phyloP scores from a whole-genome alignment of 192 early-diverging fungal genomes.

The Backusella parvicylindrica region DNA sequence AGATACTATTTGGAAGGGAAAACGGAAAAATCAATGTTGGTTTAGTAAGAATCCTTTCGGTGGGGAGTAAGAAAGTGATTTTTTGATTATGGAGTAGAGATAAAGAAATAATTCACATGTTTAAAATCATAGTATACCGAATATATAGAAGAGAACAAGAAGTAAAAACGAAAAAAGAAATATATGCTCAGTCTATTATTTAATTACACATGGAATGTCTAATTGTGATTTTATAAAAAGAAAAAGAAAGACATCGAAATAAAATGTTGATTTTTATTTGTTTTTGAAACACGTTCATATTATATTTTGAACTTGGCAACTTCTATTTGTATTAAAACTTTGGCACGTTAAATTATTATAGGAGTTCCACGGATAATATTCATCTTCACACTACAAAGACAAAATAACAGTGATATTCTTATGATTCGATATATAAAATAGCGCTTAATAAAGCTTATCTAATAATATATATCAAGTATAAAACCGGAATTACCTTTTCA shows the following conservation, averaged over 20 bases:
- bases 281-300: neutral
- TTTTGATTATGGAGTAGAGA: neutral
- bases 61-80: neutral
- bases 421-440: too few relatives aligned
- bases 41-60: neutral
- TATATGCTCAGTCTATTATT: neutral
- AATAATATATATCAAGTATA: neutral
- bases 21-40: neutral
- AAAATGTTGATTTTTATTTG: neutral
- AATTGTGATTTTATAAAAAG: constrained; percentile 1
- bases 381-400: neutral
- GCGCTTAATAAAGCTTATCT: too few relatives aligned
- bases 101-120: neutral
- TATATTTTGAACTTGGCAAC: neutral
- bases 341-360: neutral
- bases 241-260: neutral
- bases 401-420: too few relatives aligned
- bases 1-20: neutral
- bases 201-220: neutral
- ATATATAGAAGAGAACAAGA: neutral
- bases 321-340: neutral
- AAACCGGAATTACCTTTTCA: neutral
- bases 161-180: neutral
- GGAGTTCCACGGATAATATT: neutral
- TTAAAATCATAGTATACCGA: neutral